phyloP scores from a whole-genome alignment of 441 rosid genomes.

The Codiaeum variegatum region DNA sequence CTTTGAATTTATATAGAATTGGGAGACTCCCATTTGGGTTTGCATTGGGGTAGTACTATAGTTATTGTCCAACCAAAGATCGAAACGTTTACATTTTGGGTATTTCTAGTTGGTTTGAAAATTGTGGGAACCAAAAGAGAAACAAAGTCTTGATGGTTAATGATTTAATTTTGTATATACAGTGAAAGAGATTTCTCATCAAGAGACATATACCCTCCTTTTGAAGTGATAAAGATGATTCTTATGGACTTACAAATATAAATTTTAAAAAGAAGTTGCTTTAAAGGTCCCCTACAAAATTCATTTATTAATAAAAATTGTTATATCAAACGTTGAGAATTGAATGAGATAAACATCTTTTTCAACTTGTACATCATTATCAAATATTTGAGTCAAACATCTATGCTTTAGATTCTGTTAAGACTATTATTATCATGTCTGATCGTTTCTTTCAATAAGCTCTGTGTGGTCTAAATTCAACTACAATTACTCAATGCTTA shows the following conservation, averaged over 20 bases:
- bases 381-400: slow-evolving; percentile 2
- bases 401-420: slow-evolving; percentile 1
- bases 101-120: background rate
- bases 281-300: slow-evolving; percentile 26
- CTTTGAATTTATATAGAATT: too few relatives aligned
- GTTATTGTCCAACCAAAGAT: slow-evolving; percentile 37
- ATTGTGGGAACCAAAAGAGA: background rate
- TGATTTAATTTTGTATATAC: too few relatives aligned
- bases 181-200: slow-evolving; percentile 1
- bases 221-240: slow-evolving; percentile 42
- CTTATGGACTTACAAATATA: slow-evolving; percentile 44
- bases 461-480: too few relatives aligned
- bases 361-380: slow-evolving; percentile 23
- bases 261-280: slow-evolving; percentile 29
- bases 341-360: slow-evolving; percentile 2
- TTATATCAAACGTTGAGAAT: background rate
- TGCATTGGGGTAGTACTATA: slow-evolving; percentile 7
- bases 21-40: slow-evolving; percentile 17
- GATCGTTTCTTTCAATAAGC: too few relatives aligned
- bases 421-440: too few relatives aligned
- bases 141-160: background rate
- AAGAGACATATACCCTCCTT: slow-evolving; percentile 13
- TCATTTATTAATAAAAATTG: background rate
- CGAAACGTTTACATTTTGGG: slow-evolving; percentile 33
- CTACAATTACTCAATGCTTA: background rate